Conservation (phyloP, 495 filamentous ascomycete genomes). For the Lepraria neglecta region DNA sequence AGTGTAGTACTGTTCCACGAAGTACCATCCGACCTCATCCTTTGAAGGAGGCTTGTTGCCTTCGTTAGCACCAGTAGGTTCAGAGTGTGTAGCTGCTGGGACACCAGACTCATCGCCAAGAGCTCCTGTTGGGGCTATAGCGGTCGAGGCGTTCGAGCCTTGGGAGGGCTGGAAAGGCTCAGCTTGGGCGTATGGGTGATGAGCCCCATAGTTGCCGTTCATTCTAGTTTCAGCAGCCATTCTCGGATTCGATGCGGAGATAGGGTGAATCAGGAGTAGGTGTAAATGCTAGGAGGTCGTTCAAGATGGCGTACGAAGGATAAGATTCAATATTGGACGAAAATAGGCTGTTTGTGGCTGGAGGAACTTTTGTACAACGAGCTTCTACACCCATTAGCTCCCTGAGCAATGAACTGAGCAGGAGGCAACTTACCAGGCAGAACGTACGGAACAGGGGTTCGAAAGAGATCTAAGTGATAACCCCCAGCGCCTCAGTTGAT, state of each 20-base stretch:
- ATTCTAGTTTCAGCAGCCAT: conserved; percentile 25
- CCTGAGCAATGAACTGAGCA: not conserved
- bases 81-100: conserved; percentile 34
- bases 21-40: conserved; percentile 97
- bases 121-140: not conserved
- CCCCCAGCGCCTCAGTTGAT: conserved; percentile 14
- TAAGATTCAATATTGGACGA: not conserved
- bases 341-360: not conserved
- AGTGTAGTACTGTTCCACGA: conserved; percentile 98
- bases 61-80: conserved; percentile 35
- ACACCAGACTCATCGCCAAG: conserved; percentile 14
- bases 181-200: conserved; percentile 14
- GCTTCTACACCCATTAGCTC: conserved; percentile 1
- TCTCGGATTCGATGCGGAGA: not conserved
- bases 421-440: conserved; percentile 4
- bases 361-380: conserved; percentile 8
- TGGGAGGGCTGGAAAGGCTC: conserved; percentile 42
- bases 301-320: not conserved
- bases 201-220: conserved; percentile 24
- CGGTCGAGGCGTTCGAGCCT: conserved; percentile 31
- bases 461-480: conserved; percentile 11
- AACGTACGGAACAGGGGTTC: not conserved
- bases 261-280: not conserved
- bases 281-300: not conserved
- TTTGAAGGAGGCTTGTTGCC: conserved; percentile 49